A percentile compares a stretch with the other conserved stretches of the same genome.
Conservation (phyloP, 1,139 yeast genomes). For the Geotrichum fermentans region DNA sequence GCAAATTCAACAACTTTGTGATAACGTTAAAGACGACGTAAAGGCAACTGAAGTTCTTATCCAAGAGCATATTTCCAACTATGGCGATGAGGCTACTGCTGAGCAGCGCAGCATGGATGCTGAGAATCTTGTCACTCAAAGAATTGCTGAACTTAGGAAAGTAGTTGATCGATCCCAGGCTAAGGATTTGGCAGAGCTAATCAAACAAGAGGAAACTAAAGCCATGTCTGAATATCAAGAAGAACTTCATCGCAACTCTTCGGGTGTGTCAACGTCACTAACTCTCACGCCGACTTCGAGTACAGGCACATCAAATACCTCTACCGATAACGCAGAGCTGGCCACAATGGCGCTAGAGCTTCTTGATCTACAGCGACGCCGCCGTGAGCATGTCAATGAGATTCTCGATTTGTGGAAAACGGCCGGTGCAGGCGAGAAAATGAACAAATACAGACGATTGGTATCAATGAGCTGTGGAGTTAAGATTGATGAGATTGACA, state of each 20-base stretch:
- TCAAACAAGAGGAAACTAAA: constrained; percentile 45
- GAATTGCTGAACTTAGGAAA: constrained; percentile 39
- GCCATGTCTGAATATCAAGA: constrained; percentile 33
- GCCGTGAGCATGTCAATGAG: constrained; percentile 45
- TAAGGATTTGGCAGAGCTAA: constrained; percentile 46
- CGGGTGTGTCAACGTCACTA: not conserved
- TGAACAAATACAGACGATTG: constrained; percentile 74
- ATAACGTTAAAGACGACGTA: constrained; percentile 42
- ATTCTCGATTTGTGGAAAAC: constrained; percentile 46
- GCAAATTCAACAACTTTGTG: constrained; percentile 43
- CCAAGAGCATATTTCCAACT: constrained; percentile 31
- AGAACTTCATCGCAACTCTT: constrained; percentile 11
- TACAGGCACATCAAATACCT: not conserved
- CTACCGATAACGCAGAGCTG: constrained; percentile 23
- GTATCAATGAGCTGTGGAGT: constrained; percentile 81
- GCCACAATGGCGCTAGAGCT: constrained; percentile 41
- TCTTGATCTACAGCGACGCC: constrained; percentile 44
- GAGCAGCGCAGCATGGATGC: constrained; percentile 29
- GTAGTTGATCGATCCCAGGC: constrained; percentile 55
- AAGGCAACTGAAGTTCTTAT: constrained; percentile 34
- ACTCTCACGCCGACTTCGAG: not conserved
- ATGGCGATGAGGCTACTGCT: constrained; percentile 31
- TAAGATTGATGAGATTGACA: constrained; percentile 73
- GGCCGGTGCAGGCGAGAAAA: constrained; percentile 49
- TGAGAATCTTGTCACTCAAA: constrained; percentile 30